Evolutionary conservation across 352 stramenopile genomes (phyloP), one percentile per base, ranked within the genome.

Genomic region (Pythium aristosporum): DNA sequence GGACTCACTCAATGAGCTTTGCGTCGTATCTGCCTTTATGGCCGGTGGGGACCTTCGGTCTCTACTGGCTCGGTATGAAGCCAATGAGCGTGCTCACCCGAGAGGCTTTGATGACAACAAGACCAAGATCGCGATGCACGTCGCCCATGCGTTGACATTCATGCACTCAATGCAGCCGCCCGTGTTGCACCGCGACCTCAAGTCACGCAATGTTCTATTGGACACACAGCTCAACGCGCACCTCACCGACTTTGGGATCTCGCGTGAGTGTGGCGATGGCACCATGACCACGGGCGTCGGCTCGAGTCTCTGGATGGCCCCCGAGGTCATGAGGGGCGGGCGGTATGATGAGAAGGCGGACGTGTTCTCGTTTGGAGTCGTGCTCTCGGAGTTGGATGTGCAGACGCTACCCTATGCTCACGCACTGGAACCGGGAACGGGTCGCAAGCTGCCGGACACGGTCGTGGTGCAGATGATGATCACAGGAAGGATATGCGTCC

Each of bases 361-460:
- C 21, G 60, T 67, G 10, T 67, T 67, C 32, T 83, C 79, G 0
- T 81, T 91, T 15, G 82, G 82, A 0, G 76, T 82, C 1, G 60
- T 91, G 41, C 48, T 91, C 0, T 76, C 68, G 1, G 81, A 90
- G 50, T 65, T 90, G 42, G 81, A 90, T 43, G 78, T 74, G 8
- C 79, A 86, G 37, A 41, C 59, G 13, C 61, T 87, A 3, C 82
- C 79, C 13, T 88, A 89, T 60, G 68, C 51, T 7, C 34, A 61
- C 8, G 57, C 43, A 3, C 10, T 57, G 2, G 53, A 63, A 37
- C 46, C 61, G 10, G 53, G 53, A 8, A 58, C 61, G 2, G 37
- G 25, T 16, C 61, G 53, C 20, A 68, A 68, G 32, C 46, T 67
- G 16, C 61, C 61, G 1, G 61, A 67, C 13, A 67, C 61, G 10